phyloP scores from a whole-genome alignment of 2,329 filamentous ascomycete genomes.

The Fusarium foetens region DNA sequence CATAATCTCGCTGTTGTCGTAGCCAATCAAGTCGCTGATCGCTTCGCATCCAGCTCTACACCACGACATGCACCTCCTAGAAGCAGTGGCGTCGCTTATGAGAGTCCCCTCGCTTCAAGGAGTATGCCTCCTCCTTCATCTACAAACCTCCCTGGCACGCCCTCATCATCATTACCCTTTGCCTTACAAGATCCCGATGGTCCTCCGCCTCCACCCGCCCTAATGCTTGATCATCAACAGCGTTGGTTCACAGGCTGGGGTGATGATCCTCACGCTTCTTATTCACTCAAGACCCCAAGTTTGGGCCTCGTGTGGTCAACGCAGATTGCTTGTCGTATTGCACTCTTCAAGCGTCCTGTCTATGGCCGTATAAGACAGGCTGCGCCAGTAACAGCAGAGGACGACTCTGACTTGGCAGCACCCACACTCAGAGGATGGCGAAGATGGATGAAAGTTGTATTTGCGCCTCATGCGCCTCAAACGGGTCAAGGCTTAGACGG shows the following conservation, averaged over 20 bases:
- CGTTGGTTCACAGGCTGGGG: constrained; percentile 97
- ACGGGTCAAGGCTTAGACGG: constrained; percentile 59
- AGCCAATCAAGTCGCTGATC: constrained; percentile 94
- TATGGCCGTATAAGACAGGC: constrained; percentile 53
- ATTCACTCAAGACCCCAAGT: constrained; percentile 80
- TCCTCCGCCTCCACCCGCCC: constrained; percentile 58
- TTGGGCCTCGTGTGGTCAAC: constrained; percentile 92
- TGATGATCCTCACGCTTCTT: constrained; percentile 65
- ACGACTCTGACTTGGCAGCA: constrained; percentile 55
- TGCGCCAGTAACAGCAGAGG: constrained; percentile 50
- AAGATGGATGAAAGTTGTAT: constrained; percentile 88
- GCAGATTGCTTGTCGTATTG: constrained; percentile 85
- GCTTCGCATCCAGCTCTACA: constrained; percentile 63
- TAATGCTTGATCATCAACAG: constrained; percentile 89
- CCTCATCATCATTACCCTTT: constrained; percentile 54
- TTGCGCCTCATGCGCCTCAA: constrained; percentile 77
- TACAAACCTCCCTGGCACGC: constrained; percentile 48
- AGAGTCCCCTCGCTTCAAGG: constrained; percentile 62
- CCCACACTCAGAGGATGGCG: constrained; percentile 69
- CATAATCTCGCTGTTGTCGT: constrained; percentile 87
- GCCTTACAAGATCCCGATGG: constrained; percentile 44
- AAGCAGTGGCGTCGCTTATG: constrained; percentile 48
- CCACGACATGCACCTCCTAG: constrained; percentile 37
- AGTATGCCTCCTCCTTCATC: constrained; percentile 50
- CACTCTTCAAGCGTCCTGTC: constrained; percentile 77